Percentiles rank a stretch among this genome's conserved stretches.
These are phyloP conservation scores for Russula foetens DNA, from an alignment of 768 basidiomycete genomes.

Conservation along the genomic window DNA sequence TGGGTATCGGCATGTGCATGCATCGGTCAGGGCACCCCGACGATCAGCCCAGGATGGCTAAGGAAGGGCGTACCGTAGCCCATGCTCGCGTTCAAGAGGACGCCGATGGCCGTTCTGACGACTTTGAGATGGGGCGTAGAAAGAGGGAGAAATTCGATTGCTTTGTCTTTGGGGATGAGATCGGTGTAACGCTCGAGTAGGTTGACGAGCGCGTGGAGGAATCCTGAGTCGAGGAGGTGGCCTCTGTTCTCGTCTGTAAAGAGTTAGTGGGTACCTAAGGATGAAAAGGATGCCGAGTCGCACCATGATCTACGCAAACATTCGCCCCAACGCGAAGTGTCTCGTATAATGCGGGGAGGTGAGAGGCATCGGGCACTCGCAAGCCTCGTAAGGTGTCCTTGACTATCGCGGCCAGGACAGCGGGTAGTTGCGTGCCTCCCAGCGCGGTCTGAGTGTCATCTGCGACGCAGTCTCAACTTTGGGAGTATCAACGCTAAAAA, in stretches of 20 bases:
- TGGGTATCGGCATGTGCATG: slow-evolving; percentile 24
- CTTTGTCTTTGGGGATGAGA: slow-evolving; percentile 33
- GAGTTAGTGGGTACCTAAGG: neutral
- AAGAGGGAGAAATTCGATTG: slow-evolving; percentile 38
- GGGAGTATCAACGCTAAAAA: neutral
- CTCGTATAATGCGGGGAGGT: slow-evolving; percentile 50
- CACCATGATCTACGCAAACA: slow-evolving; percentile 78
- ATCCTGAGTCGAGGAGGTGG: slow-evolving; percentile 57
- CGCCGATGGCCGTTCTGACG: slow-evolving; percentile 70
- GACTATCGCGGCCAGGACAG: slow-evolving; percentile 54
- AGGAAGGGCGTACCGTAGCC: slow-evolving; percentile 60
- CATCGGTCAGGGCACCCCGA: neutral
- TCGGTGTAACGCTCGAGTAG: slow-evolving; percentile 59
- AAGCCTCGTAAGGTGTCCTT: slow-evolving; percentile 44
- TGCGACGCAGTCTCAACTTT: slow-evolving; percentile 23
- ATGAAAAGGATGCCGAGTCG: slow-evolving; percentile 20
- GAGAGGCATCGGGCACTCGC: slow-evolving; percentile 36
- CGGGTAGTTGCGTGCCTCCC: slow-evolving; percentile 57
- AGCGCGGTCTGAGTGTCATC: slow-evolving; percentile 66
- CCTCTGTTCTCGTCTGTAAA: slow-evolving; percentile 65
- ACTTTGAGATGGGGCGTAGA: slow-evolving; percentile 59
- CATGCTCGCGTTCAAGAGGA: slow-evolving; percentile 69
- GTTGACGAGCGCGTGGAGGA: slow-evolving; percentile 58
- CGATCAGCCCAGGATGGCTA: neutral
- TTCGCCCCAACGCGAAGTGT: slow-evolving; percentile 75